phyloP scores from a whole-genome alignment of 805 yeast genomes.

The Debaryomyces tyrocola region DNA sequence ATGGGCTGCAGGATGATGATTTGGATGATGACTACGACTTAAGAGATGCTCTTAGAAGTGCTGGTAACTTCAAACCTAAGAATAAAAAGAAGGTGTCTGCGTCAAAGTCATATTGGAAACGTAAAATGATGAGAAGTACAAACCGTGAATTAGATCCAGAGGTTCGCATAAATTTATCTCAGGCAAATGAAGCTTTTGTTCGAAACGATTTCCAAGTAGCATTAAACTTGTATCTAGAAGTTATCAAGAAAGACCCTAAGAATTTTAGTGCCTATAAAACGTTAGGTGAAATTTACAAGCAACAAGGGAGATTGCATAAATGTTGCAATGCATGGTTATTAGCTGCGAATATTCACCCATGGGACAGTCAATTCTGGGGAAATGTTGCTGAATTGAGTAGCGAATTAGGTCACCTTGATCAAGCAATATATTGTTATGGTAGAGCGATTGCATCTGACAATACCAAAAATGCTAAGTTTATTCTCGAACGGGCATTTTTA shows the following conservation, averaged over 20 bases:
- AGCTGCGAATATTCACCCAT: slow-evolving; percentile 75
- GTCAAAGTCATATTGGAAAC: slow-evolving; percentile 36
- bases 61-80: slow-evolving; percentile 59
- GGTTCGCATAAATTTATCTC: slow-evolving; percentile 61
- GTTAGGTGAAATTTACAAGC: slow-evolving; percentile 77
- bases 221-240: slow-evolving; percentile 59
- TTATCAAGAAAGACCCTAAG: slow-evolving; percentile 73
- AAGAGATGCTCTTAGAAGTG: slow-evolving; percentile 65
- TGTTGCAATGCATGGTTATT: slow-evolving; percentile 80
- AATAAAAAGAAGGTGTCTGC: slow-evolving; percentile 32
- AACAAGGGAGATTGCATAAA: slow-evolving; percentile 64
- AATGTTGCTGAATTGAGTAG: slow-evolving; percentile 68
- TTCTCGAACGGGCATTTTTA: slow-evolving; percentile 64
- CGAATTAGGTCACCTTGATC: slow-evolving; percentile 66
- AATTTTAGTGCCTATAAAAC: slow-evolving; percentile 85
- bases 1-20: slow-evolving; percentile 32
- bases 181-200: slow-evolving; percentile 82
- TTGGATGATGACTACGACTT: slow-evolving; percentile 47
- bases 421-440: slow-evolving; percentile 77
- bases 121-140: slow-evolving; percentile 34
- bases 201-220: slow-evolving; percentile 60
- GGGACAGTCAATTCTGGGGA: slow-evolving; percentile 78
- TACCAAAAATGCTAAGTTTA: slow-evolving; percentile 41
- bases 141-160: slow-evolving; percentile 66
- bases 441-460: slow-evolving; percentile 21